A percentile compares a stretch with the other conserved stretches of the same genome.
Evolutionary conservation across 1,284 basidiomycete genomes (phyloP).

Genomic region (Pseudozyma flocculosa): DNA sequence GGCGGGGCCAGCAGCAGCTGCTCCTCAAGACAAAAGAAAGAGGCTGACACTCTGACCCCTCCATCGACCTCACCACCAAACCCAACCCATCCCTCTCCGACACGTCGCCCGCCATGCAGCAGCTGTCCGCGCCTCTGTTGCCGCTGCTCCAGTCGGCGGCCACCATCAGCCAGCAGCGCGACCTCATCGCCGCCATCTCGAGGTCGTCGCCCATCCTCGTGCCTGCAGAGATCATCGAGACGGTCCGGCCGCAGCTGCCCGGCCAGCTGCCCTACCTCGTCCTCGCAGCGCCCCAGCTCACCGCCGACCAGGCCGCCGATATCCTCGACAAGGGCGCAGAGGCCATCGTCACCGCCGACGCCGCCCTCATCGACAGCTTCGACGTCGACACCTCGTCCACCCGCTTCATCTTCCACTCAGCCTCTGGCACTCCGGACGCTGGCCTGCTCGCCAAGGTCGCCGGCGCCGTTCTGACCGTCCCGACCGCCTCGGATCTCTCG

Average conservation of each 20-base stretch:
- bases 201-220: constrained; percentile 38
- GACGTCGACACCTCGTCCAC: constrained; percentile 27
- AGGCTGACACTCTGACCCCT: constrained; percentile 1
- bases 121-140: constrained; percentile 42
- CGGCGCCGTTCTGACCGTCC: constrained; percentile 37
- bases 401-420: constrained; percentile 39
- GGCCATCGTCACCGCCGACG: constrained; percentile 38
- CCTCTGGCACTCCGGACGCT: constrained; percentile 28
- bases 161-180: constrained; percentile 8
- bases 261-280: constrained; percentile 30
- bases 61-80: background rate
- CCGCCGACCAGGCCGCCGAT: constrained; percentile 37
- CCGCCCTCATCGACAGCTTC: constrained; percentile 26
- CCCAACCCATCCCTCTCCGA: background rate
- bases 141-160: constrained; percentile 33
- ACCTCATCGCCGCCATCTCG: constrained; percentile 23
- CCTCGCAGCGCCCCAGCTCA: constrained; percentile 20
- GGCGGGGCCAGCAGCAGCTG: too few relatives aligned
- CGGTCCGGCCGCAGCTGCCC: constrained; percentile 8
- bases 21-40: too few relatives aligned
- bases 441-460: constrained; percentile 34
- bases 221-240: constrained; percentile 16
- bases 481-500: constrained; percentile 23
- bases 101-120: constrained; percentile 28
- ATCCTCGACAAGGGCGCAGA: constrained; percentile 49